Conservation (phyloP, 768 basidiomycete genomes). For the Austroboletus eburneus region DNA sequence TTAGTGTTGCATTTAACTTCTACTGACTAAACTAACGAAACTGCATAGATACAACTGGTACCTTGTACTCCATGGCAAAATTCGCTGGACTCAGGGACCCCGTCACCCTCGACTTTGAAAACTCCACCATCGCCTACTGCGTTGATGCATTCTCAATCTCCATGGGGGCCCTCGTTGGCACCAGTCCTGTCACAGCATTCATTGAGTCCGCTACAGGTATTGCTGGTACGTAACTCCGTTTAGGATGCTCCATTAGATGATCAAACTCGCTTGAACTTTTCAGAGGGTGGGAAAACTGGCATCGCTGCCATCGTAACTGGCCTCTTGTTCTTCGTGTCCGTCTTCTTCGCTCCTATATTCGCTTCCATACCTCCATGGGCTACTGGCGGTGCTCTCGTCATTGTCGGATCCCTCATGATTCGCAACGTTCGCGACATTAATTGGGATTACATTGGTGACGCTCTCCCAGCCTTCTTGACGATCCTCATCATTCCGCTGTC, state of each 20-base stretch:
- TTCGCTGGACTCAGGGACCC: slow-evolving; percentile 86
- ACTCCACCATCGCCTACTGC: slow-evolving; percentile 77
- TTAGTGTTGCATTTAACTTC: not conserved
- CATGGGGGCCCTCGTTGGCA: slow-evolving; percentile 77
- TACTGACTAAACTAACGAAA: not conserved
- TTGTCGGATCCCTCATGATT: slow-evolving; percentile 89
- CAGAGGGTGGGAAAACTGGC: slow-evolving; percentile 87
- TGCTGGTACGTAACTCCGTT: slow-evolving; percentile 40
- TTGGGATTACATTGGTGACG: slow-evolving; percentile 84
- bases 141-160: slow-evolving; percentile 78
- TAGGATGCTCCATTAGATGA: not conserved
- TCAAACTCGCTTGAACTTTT: slow-evolving; percentile 14
- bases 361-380: slow-evolving; percentile 86
- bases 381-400: slow-evolving; percentile 79
- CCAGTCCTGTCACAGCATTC: slow-evolving; percentile 78
- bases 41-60: slow-evolving; percentile 48
- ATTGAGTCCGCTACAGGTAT: slow-evolving; percentile 84
- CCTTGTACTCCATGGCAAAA: slow-evolving; percentile 87
- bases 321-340: slow-evolving; percentile 72
- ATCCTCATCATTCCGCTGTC: slow-evolving; percentile 75
- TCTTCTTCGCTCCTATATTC: slow-evolving; percentile 89
- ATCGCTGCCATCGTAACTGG: slow-evolving; percentile 72
- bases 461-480: slow-evolving; percentile 83
- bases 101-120: slow-evolving; percentile 82
- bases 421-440: slow-evolving; percentile 83